Conservation (phyloP, 805 yeast genomes). For the Saturnispora gosingensis region DNA sequence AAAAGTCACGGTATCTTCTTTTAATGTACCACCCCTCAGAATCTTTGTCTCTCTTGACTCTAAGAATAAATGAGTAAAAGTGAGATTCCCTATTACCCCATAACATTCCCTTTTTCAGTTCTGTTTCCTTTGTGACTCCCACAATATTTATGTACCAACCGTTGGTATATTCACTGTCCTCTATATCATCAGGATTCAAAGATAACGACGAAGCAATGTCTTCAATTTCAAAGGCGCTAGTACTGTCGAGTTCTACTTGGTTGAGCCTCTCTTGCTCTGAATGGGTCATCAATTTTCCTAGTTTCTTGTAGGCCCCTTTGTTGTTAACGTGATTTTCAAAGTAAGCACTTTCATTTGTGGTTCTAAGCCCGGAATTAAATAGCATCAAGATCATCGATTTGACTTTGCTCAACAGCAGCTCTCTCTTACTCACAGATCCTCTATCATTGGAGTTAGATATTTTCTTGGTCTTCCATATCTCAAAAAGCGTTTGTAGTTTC, state of each 20-base stretch:
- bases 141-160: conserved; percentile 58
- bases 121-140: conserved; percentile 43
- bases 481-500: conserved; percentile 74
- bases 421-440: conserved; percentile 63
- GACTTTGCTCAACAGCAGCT: conserved; percentile 52
- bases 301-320: conserved; percentile 32
- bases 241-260: conserved; percentile 1
- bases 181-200: conserved; percentile 28
- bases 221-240: conserved; percentile 12
- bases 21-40: conserved; percentile 39
- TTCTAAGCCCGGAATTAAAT: conserved; percentile 66
- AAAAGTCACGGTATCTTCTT: conserved; percentile 63
- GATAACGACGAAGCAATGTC: conserved; percentile 17
- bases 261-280: conserved; percentile 6
- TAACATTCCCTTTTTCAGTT: conserved; percentile 15
- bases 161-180: conserved; percentile 35
- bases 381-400: conserved; percentile 54
- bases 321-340: conserved; percentile 26
- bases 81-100: conserved; percentile 19
- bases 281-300: conserved; percentile 25
- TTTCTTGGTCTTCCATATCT: conserved; percentile 62
- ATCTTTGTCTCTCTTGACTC: conserved; percentile 29
- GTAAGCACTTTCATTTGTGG: conserved; percentile 47
- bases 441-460: conserved; percentile 70
- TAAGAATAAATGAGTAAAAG: conserved; percentile 40